Conservation (phyloP, 805 yeast genomes). For the Helenozyma rhizophorensis region DNA sequence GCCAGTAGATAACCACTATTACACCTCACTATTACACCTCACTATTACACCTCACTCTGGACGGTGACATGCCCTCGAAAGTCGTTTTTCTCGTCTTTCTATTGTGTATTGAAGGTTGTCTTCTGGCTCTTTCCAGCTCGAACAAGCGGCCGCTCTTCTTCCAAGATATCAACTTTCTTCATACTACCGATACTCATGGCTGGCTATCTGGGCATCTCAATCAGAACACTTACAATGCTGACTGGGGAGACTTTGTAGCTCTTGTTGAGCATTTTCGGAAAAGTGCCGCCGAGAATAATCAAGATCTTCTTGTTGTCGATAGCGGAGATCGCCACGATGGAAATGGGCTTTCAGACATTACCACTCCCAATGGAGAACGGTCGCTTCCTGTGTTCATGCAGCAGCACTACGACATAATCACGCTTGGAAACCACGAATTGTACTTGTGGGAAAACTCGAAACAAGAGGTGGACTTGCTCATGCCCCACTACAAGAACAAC, state of each 20-base stretch:
- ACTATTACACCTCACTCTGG: too few species aligned
- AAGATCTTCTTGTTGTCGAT: slow-evolving; percentile 73
- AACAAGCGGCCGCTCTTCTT: slow-evolving; percentile 6
- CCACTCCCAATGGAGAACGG: slow-evolving; percentile 62
- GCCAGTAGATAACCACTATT: too few species aligned
- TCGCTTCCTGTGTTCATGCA: slow-evolving; percentile 61
- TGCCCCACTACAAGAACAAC: slow-evolving; percentile 53
- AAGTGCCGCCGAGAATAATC: slow-evolving; percentile 40
- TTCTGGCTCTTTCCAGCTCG: too few species aligned
- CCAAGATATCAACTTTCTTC: slow-evolving; percentile 73
- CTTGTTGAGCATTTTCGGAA: slow-evolving; percentile 52
- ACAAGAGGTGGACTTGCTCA: slow-evolving; percentile 61
- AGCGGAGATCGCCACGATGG: slow-evolving; percentile 96
- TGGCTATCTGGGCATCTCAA: slow-evolving; percentile 90
- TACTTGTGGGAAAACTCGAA: slow-evolving; percentile 61
- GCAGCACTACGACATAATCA: slow-evolving; percentile 69
- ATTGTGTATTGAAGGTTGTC: too few species aligned
- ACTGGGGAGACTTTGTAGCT: slow-evolving; percentile 89
- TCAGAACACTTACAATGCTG: slow-evolving; percentile 72
- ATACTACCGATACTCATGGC: slow-evolving; percentile 96
- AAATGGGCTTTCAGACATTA: slow-evolving; percentile 81
- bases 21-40: too few species aligned
- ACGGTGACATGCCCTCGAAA: too few species aligned
- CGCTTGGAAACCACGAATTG: slow-evolving; percentile 90
- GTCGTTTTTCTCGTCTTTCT: too few species aligned